Conservation (phyloP, 2,329 filamentous ascomycete species). For the Fusarium coicis region DNA sequence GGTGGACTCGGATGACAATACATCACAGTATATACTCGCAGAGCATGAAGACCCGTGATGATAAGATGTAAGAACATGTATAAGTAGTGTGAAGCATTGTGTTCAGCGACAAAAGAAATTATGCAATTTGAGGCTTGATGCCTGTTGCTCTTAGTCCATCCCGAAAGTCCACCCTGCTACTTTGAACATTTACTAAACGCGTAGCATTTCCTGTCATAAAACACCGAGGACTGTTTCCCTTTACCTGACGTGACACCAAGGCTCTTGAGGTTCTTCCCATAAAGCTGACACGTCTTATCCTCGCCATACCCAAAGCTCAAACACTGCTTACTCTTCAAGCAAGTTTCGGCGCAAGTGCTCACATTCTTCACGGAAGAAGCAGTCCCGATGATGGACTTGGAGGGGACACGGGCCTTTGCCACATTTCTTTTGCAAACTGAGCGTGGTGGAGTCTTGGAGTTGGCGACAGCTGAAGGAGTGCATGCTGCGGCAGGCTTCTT, state of each 20-base stretch:
- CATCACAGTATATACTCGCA: neutral
- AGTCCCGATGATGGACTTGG: neutral
- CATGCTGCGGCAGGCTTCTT: neutral
- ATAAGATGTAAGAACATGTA: rapidly evolving
- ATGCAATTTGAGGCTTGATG: neutral
- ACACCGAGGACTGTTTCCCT: neutral
- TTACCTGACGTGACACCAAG: neutral
- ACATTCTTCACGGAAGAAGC: neutral
- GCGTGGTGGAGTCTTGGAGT: neutral
- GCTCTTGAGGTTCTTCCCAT: neutral
- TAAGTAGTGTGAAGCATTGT: rapidly evolving
- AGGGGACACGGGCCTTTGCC: neutral
- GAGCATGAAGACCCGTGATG: rapidly evolving
- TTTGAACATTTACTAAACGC: neutral
- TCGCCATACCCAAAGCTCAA: neutral
- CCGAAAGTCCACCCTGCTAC: neutral
- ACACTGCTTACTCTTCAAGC: slow-evolving; percentile 2
- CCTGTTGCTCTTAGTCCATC: rapidly evolving
- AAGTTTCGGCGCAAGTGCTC: neutral
- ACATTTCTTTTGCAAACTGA: neutral
- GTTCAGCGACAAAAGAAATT: rapidly evolving
- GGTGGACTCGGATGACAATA: neutral
- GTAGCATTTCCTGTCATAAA: neutral
- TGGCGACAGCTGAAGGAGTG: neutral
- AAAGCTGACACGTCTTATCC: neutral